A percentile compares a stretch with the other conserved stretches of the same genome.
These are phyloP conservation scores for Boletus reticuloceps DNA, from an alignment of 768 basidiomycete genomes.

Conservation along the genomic window DNA sequence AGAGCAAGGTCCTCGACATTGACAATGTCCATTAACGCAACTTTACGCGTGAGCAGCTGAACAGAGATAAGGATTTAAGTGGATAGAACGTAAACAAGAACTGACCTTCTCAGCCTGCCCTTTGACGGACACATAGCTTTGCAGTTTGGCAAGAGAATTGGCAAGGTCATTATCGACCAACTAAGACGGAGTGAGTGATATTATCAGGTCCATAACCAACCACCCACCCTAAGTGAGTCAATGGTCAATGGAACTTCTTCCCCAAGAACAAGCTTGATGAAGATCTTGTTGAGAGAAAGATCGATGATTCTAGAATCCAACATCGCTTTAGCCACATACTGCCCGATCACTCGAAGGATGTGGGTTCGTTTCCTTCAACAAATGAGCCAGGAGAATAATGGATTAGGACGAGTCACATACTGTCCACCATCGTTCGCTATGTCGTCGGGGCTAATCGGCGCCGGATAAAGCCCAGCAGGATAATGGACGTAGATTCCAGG, in stretches of 20 bases:
- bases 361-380: slow-evolving; percentile 72
- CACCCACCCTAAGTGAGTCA: slow-evolving; percentile 74
- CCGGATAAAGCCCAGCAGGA: slow-evolving; percentile 84
- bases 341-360: slow-evolving; percentile 86
- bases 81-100: background rate
- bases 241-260: slow-evolving; percentile 83
- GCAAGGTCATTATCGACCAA: slow-evolving; percentile 84
- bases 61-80: background rate
- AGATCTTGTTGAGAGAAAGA: slow-evolving; percentile 91
- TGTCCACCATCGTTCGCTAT: slow-evolving; percentile 70
- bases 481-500: slow-evolving; percentile 76
- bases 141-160: slow-evolving; percentile 78
- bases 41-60: slow-evolving; percentile 51
- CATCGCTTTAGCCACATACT: slow-evolving; percentile 96
- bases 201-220: background rate
- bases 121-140: slow-evolving; percentile 56
- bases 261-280: slow-evolving; percentile 86
- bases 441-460: slow-evolving; percentile 72
- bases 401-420: slow-evolving; percentile 41
- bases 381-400: background rate
- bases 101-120: slow-evolving; percentile 55
- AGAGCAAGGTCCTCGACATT: slow-evolving; percentile 85
- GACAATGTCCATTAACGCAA: slow-evolving; percentile 57
- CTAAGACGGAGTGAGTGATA: slow-evolving; percentile 37
- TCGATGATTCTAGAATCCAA: slow-evolving; percentile 98